Base-by-base conservation (phyloP, 2,329 filamentous ascomycete species). In the Aspergillaceae sp. region DNA sequence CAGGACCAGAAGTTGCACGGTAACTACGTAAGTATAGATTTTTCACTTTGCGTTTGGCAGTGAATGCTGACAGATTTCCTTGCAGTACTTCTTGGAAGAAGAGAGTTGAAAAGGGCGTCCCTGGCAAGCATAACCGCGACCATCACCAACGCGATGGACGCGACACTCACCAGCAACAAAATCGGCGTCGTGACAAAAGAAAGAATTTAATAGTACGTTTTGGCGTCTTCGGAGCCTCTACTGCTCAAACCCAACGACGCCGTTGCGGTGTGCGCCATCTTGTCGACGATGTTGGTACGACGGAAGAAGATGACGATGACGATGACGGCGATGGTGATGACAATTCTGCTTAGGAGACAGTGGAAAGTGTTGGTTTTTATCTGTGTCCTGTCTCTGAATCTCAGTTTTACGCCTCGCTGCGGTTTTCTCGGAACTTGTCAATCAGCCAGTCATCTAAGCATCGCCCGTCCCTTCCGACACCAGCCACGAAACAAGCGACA, bases 1-100 rank as follows among this genome's bases (percentile, higher is more conserved):
- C 90, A 96, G 69, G 92, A 97, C 67, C 92, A 98, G 78, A 98
- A 98, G 78, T 59, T 89, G 61, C 73, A 72, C 55, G 94, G 94
- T 59, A 97, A 97, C 74, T 98, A 86, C 75, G 84, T 87, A 76
- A 11, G 10, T 42, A 28, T 5, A 33, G 29, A 35, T 19, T 8
- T 27, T 28, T 7, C 4, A 11, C 30, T 35, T 41, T 41, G n/a
- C 26, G 11, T 41, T n/a, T 28, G 8, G 10, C 19, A 5, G 8
- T 28, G 6, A 19, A 42, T 50, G 41, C 50, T 51, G 45, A 47
- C 46, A 7, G 40, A 43, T 19, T n/a, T 29, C 43, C 43, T 42
- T 32, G 49, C 41, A 87, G 83, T 96, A 95, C 84, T 97, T 97
- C 86, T 70, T 97, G 69, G 91, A 97, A 69, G 90, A 96, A 63